These are phyloP conservation scores for Sordariomycetes sp. DNA, from an alignment of 2,329 filamentous ascomycete genomes.

Conservation along the genomic window DNA sequence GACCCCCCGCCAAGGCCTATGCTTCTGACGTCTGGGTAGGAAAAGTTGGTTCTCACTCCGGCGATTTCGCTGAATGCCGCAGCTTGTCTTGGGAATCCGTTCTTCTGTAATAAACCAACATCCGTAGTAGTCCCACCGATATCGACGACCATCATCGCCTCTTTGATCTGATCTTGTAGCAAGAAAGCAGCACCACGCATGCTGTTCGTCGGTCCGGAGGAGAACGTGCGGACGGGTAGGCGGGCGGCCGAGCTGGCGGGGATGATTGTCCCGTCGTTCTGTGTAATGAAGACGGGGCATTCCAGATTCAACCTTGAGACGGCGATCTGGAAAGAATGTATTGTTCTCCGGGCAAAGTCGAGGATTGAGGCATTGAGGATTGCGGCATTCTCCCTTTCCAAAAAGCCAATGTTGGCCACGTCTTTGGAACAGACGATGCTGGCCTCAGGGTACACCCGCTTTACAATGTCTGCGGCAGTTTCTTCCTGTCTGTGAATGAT, in stretches of 20 bases:
- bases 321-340: conserved; percentile 43
- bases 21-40: conserved; percentile 47
- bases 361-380: conserved; percentile 57
- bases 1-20: conserved; percentile 53
- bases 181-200: conserved; percentile 56
- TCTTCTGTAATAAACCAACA: conserved; percentile 44
- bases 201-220: conserved; percentile 54
- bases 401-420: conserved; percentile 42
- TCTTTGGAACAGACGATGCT: conserved; percentile 42
- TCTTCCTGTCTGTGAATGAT: conserved; percentile 38
- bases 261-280: conserved; percentile 55
- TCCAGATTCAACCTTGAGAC: conserved; percentile 36
- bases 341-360: conserved; percentile 45
- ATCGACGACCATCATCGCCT: conserved; percentile 51
- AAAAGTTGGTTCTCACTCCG: conserved; percentile 54
- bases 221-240: conserved; percentile 53
- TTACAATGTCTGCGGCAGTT: conserved; percentile 31
- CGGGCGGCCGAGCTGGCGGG: conserved; percentile 41
- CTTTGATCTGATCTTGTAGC: conserved; percentile 26
- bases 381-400: conserved; percentile 56
- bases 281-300: conserved; percentile 51
- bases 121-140: conserved; percentile 60
- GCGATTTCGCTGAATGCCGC: conserved; percentile 53
- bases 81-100: conserved; percentile 50
- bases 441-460: conserved; percentile 24